These are phyloP conservation scores for Paracoccidioides lutzii DNA, from an alignment of 2,329 filamentous ascomycete genomes.

Conservation along the genomic window DNA sequence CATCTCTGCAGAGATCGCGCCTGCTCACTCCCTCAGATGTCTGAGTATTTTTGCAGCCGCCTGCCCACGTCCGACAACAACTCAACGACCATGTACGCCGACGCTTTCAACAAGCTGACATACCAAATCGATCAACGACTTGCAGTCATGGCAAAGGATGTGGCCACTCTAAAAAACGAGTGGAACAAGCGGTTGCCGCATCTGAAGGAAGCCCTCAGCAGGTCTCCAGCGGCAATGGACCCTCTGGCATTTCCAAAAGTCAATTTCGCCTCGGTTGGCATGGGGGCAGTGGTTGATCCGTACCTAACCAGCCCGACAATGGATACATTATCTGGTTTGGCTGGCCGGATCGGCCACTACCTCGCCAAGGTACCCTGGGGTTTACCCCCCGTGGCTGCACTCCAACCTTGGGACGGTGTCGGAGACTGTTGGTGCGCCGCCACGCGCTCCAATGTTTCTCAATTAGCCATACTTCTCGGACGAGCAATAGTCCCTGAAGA, in stretches of 20 bases:
- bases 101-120: constrained; percentile 9
- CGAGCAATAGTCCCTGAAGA: constrained; percentile 52
- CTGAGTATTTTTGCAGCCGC: constrained; percentile 3
- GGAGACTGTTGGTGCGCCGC: constrained; percentile 80
- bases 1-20: neutral
- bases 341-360: constrained; percentile 12
- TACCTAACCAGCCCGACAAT: constrained; percentile 46
- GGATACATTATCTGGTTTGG: constrained; percentile 17
- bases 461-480: constrained; percentile 28
- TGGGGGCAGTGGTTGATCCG: constrained; percentile 54
- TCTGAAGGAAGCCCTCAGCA: constrained; percentile 6
- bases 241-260: constrained; percentile 32
- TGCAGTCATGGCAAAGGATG: constrained; percentile 8
- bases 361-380: constrained; percentile 9
- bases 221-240: constrained; percentile 7
- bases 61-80: constrained; percentile 1
- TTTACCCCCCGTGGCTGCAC: constrained; percentile 41
- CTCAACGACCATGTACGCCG: constrained; percentile 5
- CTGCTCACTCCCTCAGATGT: neutral
- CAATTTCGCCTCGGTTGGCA: constrained; percentile 59
- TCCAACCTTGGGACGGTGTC: constrained; percentile 60
- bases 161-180: constrained; percentile 9
- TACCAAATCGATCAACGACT: constrained; percentile 10
- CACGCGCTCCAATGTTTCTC: constrained; percentile 31
- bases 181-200: constrained; percentile 8